Evolutionary conservation across 2,329 filamentous ascomycete species (phyloP).

Genomic region (Cladosporium sphaerospermum): DNA sequence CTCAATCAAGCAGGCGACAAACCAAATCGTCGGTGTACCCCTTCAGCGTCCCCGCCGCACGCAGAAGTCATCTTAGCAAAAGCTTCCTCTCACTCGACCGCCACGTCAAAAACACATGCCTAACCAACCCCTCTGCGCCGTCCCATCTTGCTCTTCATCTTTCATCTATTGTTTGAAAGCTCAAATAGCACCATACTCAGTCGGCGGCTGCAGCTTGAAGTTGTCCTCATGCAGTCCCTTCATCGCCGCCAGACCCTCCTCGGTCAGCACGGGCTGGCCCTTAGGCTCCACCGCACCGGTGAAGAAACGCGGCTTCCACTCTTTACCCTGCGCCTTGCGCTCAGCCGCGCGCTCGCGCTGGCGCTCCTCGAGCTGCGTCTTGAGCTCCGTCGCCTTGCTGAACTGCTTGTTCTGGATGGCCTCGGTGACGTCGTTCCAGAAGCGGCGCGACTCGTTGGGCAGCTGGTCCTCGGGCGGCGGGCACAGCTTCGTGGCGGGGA

Average conservation of each 20-base stretch:
- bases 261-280: slow-evolving; percentile 57
- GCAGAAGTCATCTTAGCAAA: too few relatives aligned
- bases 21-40: too few relatives aligned
- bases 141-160: neutral
- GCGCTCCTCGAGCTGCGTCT: slow-evolving; percentile 84
- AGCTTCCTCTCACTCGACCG: too few relatives aligned
- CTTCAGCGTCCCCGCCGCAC: too few relatives aligned
- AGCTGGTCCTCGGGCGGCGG: slow-evolving; percentile 75
- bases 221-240: slow-evolving; percentile 49
- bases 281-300: slow-evolving; percentile 52
- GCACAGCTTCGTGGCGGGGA: slow-evolving; percentile 69
- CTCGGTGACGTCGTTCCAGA: slow-evolving; percentile 83
- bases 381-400: slow-evolving; percentile 73
- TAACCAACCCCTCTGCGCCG: too few relatives aligned
- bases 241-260: slow-evolving; percentile 54
- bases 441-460: slow-evolving; percentile 78
- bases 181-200: slow-evolving; percentile 30
- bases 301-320: slow-evolving; percentile 89
- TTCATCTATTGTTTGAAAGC: slow-evolving; percentile 14
- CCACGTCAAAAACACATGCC: too few relatives aligned
- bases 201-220: slow-evolving; percentile 43
- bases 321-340: slow-evolving; percentile 60
- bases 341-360: slow-evolving; percentile 81
- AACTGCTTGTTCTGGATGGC: slow-evolving; percentile 82
- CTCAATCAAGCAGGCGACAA: neutral